These are phyloP conservation scores for Zymoseptoria pseudotritici DNA, from an alignment of 2,329 filamentous ascomycete species.

Conservation along the genomic window DNA sequence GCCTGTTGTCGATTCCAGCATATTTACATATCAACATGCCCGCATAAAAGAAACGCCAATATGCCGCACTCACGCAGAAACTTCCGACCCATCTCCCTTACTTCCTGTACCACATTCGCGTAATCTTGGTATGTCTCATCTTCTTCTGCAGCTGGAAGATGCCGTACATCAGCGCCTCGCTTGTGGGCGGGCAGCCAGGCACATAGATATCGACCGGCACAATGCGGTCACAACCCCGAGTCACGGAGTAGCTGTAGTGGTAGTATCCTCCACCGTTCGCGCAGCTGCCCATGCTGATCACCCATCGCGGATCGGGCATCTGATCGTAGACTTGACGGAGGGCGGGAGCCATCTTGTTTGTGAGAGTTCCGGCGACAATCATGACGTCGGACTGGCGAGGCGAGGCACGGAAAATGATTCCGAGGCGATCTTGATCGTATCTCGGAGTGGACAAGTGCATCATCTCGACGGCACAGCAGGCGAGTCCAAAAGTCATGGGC, in stretches of 20 bases:
- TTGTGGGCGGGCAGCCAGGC: constrained; percentile 57
- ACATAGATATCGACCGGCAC: constrained; percentile 76
- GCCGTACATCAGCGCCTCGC: constrained; percentile 48
- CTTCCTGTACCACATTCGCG: constrained; percentile 50
- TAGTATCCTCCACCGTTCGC: constrained; percentile 79
- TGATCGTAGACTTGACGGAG: constrained; percentile 85
- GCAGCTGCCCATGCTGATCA: constrained; percentile 74
- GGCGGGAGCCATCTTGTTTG: constrained; percentile 91
- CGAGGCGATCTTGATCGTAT: constrained; percentile 81
- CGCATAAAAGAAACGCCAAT: constrained; percentile 12
- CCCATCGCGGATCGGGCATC: constrained; percentile 86
- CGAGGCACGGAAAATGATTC: constrained; percentile 85
- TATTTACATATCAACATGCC: constrained; percentile 18
- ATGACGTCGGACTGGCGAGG: constrained; percentile 85
- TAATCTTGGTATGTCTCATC: constrained; percentile 54
- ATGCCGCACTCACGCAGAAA: constrained; percentile 3
- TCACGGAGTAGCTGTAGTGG: constrained; percentile 73
- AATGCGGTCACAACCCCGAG: constrained; percentile 67
- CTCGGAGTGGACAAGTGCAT: constrained; percentile 84
- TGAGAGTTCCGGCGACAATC: constrained; percentile 89
- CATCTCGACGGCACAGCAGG: constrained; percentile 87
- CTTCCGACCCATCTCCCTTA: constrained; percentile 18
- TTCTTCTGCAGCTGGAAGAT: constrained; percentile 73
- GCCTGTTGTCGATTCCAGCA: constrained; percentile 2
- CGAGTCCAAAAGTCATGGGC: constrained; percentile 83